A percentile compares a stretch with the other conserved stretches of the same genome.
These are phyloP conservation scores for Aspergillus sp. DNA, from an alignment of 2,329 filamentous ascomycete species.

Conservation along the genomic window DNA sequence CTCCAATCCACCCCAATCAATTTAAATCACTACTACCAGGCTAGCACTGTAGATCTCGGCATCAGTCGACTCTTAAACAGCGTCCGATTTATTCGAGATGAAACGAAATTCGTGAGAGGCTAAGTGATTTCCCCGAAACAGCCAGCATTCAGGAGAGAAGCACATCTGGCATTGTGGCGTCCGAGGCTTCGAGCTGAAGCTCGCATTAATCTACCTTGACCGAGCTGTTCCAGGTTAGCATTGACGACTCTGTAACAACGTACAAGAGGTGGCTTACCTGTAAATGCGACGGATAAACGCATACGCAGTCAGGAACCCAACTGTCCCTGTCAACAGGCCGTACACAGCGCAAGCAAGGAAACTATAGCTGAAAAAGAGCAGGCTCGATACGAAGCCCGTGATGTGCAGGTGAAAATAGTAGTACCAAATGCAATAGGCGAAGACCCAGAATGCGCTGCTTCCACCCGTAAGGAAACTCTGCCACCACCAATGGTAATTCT, in stretches of 20 bases:
- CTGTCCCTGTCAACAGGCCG: slow-evolving; percentile 75
- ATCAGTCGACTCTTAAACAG: background rate
- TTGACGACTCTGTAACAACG: background rate
- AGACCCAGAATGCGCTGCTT: slow-evolving; percentile 76
- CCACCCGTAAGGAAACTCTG: slow-evolving; percentile 79
- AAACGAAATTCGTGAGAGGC: background rate
- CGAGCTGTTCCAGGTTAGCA: slow-evolving; percentile 24
- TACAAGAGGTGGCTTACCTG: slow-evolving; percentile 55
- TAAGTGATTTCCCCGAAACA: background rate
- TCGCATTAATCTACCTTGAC: slow-evolving; percentile 34
- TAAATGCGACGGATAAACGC: slow-evolving; percentile 83
- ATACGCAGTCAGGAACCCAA: slow-evolving; percentile 82
- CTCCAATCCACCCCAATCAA: too few species aligned
- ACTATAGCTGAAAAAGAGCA: slow-evolving; percentile 85
- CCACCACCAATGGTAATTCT: slow-evolving; percentile 93
- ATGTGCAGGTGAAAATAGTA: slow-evolving; percentile 79
- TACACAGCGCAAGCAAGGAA: slow-evolving; percentile 80
- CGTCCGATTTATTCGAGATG: background rate
- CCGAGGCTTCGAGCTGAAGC: background rate
- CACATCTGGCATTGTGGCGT: background rate
- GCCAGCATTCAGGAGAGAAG: background rate
- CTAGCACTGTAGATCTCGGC: background rate
- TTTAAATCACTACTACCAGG: background rate
- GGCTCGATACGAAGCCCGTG: slow-evolving; percentile 71
- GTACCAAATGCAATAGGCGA: slow-evolving; percentile 80